These are phyloP conservation scores for Rostrohypoxylon terebratum DNA, from an alignment of 495 filamentous ascomycete species.

Conservation along the genomic window DNA sequence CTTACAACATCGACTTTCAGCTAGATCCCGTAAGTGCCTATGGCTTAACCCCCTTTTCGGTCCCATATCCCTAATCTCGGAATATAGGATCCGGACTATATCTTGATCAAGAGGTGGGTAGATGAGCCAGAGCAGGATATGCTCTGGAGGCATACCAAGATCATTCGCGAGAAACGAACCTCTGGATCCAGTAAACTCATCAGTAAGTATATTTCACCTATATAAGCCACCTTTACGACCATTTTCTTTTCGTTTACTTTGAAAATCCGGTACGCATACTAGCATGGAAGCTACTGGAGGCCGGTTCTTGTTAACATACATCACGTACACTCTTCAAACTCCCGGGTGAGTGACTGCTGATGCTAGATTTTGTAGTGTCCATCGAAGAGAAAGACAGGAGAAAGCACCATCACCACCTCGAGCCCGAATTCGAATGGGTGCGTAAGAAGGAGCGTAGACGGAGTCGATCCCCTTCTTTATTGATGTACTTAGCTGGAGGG, in stretches of 20 bases:
- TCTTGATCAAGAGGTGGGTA: slow-evolving; percentile 83
- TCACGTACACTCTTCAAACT: background rate
- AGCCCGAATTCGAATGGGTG: slow-evolving; percentile 66
- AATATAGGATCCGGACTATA: slow-evolving; percentile 71
- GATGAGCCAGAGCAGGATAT: slow-evolving; percentile 76
- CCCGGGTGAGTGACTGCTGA: slow-evolving; percentile 3
- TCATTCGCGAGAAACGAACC: slow-evolving; percentile 64
- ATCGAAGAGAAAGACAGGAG: slow-evolving; percentile 64
- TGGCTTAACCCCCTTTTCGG: slow-evolving; percentile 1
- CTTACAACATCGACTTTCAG: slow-evolving; percentile 64
- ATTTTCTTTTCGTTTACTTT: background rate
- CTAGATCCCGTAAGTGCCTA: slow-evolving; percentile 59
- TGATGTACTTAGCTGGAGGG: slow-evolving; percentile 62
- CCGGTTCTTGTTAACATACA: background rate
- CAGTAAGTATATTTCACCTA: slow-evolving; percentile 31
- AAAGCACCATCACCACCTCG: slow-evolving; percentile 65
- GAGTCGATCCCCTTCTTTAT: slow-evolving; percentile 59
- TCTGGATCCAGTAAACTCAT: slow-evolving; percentile 48
- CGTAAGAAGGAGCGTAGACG: slow-evolving; percentile 69
- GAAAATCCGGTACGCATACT: background rate
- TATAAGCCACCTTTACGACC: background rate
- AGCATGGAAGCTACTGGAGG: background rate
- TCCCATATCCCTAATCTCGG: slow-evolving; percentile 39
- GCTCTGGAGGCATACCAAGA: slow-evolving; percentile 77
- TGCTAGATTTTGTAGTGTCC: slow-evolving; percentile 47